Evolutionary conservation across 176 grass and related monocot genomes (phyloP), one percentile per base, ranked within the genome.

Genomic region (Cenchrus americanus): DNA sequence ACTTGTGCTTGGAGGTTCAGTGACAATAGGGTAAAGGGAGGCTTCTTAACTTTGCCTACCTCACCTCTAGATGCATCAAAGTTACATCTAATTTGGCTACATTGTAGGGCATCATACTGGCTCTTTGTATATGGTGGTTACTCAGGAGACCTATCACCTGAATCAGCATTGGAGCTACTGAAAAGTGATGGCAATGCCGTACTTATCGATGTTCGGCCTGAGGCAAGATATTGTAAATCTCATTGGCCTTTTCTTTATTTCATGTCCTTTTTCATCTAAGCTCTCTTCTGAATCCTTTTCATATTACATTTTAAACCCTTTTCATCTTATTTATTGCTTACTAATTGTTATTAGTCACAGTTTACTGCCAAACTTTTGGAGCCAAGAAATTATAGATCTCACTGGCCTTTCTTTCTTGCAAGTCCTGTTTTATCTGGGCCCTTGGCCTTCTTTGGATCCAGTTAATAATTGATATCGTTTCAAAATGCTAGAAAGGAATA

Each of bases 181-280:
- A 94, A 85, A 92, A 88, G 86, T 71, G 87, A 93, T 78, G 76
- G 59, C 69, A 90, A 91, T 81, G 91, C 96, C 75, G 80, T 98
- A 85, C 96, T 98, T 77, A 81, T 98, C 77, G 96, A 98, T 95
- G 93, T 98, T 88, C 91, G 96, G 80, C 86, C 93, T 92, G 93
- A 98, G 96, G 96, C 91, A 98, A 95, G 96, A 93, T 78, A 95
- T 88, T 98, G 91, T 94, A 94, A 94, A 94, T 94, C 91, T 94
- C 92, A 93, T 69, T 80, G 83, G 84, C 93, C 86, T 93, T 85
- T 91, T 88, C 81, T 89, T 92, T 91, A 30, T 44, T 81, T 82
- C 30, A 73, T 73, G 55, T 48, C 50, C 34, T 64, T 91, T 75
- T 69, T 62, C 61, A 47, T 90, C 77, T 58, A 57, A 83, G 58